Conservation (phyloP, 768 basidiomycete species). For the Hydnum rufescens region DNA sequence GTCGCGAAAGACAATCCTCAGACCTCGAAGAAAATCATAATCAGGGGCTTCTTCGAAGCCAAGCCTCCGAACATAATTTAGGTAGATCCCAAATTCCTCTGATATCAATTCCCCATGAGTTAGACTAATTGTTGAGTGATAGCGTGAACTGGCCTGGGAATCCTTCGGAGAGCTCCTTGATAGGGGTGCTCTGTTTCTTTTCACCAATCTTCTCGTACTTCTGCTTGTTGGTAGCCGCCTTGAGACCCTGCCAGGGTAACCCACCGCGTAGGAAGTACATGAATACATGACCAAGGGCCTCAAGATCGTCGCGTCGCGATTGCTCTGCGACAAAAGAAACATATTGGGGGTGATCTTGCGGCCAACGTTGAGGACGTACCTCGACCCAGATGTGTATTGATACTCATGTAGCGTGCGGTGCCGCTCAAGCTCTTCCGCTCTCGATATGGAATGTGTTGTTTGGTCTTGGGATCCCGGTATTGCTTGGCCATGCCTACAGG, state of each 20-base stretch:
- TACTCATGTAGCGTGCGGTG: conserved; percentile 97
- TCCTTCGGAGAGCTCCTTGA: conserved; percentile 91
- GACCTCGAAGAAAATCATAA: conserved; percentile 93
- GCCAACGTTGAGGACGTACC: conserved; percentile 32
- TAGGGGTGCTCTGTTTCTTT: conserved; percentile 97
- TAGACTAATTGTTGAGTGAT: conserved; percentile 4
- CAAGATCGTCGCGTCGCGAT: conserved; percentile 82
- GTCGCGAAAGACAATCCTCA: no score
- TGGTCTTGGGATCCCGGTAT: conserved; percentile 95
- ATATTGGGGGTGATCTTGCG: background rate
- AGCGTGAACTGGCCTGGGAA: conserved; percentile 51
- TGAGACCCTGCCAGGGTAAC: conserved; percentile 96
- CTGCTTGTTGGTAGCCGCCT: conserved; percentile 99
- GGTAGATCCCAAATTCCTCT: conserved; percentile 98
- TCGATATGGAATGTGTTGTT: conserved; percentile 96
- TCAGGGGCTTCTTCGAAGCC: conserved; percentile 99
- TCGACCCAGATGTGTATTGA: conserved; percentile 94
- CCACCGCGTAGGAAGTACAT: conserved; percentile 98
- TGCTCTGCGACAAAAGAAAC: conserved; percentile 19
- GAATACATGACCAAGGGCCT: conserved; percentile 98
- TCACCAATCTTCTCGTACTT: conserved; percentile 99
- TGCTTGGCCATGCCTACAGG: conserved; percentile 98
- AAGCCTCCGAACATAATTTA: conserved; percentile 97
- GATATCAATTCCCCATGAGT: conserved; percentile 4
- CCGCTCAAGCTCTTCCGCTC: conserved; percentile 93